These are phyloP conservation scores for Buxus sempervirens DNA, from an alignment of 164 flowering plant species.

Conservation along the genomic window DNA sequence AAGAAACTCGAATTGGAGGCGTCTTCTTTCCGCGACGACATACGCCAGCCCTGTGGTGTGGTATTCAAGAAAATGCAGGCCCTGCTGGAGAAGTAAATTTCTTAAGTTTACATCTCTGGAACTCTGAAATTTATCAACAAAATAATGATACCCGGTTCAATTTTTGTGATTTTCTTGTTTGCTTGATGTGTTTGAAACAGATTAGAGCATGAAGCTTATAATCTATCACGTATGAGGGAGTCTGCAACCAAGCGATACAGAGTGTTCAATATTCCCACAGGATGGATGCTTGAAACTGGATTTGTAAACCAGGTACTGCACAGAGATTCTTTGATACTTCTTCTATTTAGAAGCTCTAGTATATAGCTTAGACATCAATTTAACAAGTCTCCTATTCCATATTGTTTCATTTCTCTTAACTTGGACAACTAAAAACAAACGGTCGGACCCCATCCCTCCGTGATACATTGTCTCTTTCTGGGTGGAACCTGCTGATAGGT, in stretches of 20 bases:
- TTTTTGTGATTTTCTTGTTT: not conserved
- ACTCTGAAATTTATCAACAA: no score
- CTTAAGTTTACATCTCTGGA: not conserved
- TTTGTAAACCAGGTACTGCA: constrained; percentile 73
- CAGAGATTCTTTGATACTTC: not conserved
- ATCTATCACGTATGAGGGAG: constrained; percentile 77
- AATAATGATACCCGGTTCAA: not conserved
- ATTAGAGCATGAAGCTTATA: constrained; percentile 82
- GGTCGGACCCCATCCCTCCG: no score
- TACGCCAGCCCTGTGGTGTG: constrained; percentile 69
- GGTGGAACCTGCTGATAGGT: no score
- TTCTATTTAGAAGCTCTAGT: not conserved
- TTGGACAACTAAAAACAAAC: not conserved
- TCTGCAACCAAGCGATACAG: constrained; percentile 65
- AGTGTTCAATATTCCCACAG: constrained; percentile 62
- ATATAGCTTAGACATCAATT: not conserved
- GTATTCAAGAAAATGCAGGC: constrained; percentile 93
- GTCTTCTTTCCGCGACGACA: constrained; percentile 49
- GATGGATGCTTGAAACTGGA: constrained; percentile 93
- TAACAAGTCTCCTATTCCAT: no score
- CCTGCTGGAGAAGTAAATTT: constrained; percentile 69
- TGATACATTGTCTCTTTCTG: not conserved
- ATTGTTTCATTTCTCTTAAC: not conserved
- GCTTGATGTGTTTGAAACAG: constrained; percentile 30
- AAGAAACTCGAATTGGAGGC: constrained; percentile 85